Conservation (phyloP, 371 early-diverging fungal species). For the Actinomortierella wolfii region DNA sequence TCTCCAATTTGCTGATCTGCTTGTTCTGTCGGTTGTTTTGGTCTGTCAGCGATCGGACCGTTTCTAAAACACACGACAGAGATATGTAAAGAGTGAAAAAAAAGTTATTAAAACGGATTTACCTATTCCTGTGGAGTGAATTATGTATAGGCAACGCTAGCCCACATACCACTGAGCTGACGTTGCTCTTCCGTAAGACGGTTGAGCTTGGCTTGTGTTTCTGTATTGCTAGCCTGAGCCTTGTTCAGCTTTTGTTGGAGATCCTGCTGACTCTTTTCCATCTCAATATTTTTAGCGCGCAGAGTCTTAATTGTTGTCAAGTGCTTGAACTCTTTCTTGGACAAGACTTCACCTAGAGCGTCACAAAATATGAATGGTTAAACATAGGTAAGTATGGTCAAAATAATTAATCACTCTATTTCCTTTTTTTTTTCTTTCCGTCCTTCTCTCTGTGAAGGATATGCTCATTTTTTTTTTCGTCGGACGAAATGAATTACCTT, state of each 20-base stretch:
- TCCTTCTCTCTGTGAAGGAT: no score
- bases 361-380: neutral
- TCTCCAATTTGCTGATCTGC: conserved; percentile 64
- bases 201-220: conserved; percentile 58
- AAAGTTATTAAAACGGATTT: no score
- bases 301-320: conserved; percentile 75
- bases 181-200: conserved; percentile 59
- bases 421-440: neutral
- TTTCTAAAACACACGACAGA: conserved; percentile 42
- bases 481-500: conserved; percentile 52
- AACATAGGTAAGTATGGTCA: neutral
- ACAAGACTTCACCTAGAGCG: conserved; percentile 71
- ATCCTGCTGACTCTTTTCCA: conserved; percentile 60
- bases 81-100: neutral
- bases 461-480: neutral
- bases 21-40: conserved; percentile 67
- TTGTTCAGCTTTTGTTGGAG: conserved; percentile 69
- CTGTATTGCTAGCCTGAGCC: conserved; percentile 49
- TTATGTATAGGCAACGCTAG: no score
- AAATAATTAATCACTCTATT: neutral
- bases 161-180: conserved; percentile 56
- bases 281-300: conserved; percentile 66
- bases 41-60: conserved; percentile 55
- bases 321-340: conserved; percentile 78
- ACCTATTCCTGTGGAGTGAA: no score